A percentile compares a stretch with the other conserved stretches of the same genome.
These are phyloP conservation scores for Mycosphaerelloides madeirae DNA, from an alignment of 2,329 filamentous ascomycete species.

Conservation along the genomic window DNA sequence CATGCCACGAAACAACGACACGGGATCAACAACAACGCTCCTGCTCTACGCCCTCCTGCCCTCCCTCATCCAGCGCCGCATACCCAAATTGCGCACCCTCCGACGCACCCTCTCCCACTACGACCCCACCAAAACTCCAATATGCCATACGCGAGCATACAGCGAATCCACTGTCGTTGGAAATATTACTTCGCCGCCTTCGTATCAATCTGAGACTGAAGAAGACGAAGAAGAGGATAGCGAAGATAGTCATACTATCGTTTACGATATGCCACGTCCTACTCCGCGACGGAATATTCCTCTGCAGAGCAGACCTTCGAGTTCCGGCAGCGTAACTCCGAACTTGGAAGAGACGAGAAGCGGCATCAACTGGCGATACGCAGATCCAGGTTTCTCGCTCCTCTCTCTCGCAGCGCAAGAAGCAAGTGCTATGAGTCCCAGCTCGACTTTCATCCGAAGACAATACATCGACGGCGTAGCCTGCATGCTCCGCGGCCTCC, in stretches of 20 bases:
- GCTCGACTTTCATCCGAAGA: slow-evolving; percentile 53
- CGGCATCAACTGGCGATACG: slow-evolving; percentile 50
- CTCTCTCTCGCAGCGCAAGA: slow-evolving; percentile 45
- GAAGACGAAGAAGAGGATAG: slow-evolving; percentile 6
- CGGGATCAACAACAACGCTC: not conserved
- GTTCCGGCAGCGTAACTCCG: slow-evolving; percentile 16
- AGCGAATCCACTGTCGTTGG: not conserved
- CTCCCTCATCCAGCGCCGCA: not conserved
- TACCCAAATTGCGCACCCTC: not conserved
- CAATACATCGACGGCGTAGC: slow-evolving; percentile 61
- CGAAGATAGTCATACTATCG: too few species aligned
- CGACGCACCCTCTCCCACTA: not conserved
- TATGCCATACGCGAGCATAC: too few species aligned
- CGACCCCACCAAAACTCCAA: not conserved
- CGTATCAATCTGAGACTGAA: slow-evolving; percentile 19
- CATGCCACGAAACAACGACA: slow-evolving; percentile 1
- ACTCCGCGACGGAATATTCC: slow-evolving; percentile 3
- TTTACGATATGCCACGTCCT: too few species aligned
- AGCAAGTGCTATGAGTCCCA: slow-evolving; percentile 32
- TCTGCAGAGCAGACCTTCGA: slow-evolving; percentile 18
- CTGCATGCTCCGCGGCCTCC: slow-evolving; percentile 61
- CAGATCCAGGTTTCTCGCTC: slow-evolving; percentile 47
- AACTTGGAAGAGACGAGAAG: slow-evolving; percentile 12
- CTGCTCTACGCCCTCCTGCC: slow-evolving; percentile 4
- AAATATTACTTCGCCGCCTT: slow-evolving; percentile 36